Conservation (phyloP, 78 protist species). For the Emiliania huxleyi region DNA sequence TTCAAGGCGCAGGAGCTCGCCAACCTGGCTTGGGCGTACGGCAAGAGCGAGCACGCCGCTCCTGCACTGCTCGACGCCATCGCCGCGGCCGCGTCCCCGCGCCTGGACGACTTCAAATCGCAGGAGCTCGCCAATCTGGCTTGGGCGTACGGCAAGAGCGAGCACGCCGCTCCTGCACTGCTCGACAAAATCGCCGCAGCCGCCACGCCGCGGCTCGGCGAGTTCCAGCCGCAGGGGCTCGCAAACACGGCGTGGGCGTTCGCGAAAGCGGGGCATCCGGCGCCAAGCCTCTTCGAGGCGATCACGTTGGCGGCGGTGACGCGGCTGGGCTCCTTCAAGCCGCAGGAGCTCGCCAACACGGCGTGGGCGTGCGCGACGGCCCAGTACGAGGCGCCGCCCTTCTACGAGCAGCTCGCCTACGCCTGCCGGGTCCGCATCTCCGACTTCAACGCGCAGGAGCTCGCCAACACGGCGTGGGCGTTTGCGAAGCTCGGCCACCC, state of each 20-base stretch:
- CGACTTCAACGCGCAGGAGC: slow-evolving; percentile 12
- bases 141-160: background rate
- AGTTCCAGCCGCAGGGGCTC: background rate
- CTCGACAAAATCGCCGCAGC: background rate
- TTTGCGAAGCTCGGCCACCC: background rate
- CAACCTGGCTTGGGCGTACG: background rate
- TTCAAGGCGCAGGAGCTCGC: background rate
- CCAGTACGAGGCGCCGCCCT: background rate
- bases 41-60: background rate
- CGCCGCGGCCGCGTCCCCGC: background rate
- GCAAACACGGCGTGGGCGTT: background rate
- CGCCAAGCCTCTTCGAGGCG: background rate
- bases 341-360: background rate
- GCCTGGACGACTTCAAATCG: background rate
- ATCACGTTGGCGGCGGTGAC: background rate
- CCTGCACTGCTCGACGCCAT: background rate
- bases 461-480: slow-evolving; percentile 29
- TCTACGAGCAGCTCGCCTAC: background rate
- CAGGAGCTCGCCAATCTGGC: background rate
- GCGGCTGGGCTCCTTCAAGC: background rate
- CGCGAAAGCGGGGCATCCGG: background rate
- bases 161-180: background rate
- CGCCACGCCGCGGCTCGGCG: too few relatives aligned
- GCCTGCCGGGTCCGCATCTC: background rate
- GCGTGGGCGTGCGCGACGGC: slow-evolving; percentile 3